phyloP scores from a whole-genome alignment of 139 green algal genomes.

The Trebouxia sp. region DNA sequence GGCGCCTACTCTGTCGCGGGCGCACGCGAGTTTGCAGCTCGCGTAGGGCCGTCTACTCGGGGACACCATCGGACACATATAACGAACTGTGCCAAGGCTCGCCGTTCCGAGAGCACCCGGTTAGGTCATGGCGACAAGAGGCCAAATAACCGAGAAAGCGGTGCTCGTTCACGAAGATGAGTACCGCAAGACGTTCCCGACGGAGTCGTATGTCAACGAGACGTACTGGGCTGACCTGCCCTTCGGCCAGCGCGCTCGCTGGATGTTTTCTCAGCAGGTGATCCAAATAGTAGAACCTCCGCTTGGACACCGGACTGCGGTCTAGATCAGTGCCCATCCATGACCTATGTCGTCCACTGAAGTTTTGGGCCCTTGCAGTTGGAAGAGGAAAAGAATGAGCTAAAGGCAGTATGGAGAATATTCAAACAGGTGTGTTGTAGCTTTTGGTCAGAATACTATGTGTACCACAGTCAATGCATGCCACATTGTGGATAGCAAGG shows the following conservation, averaged over 20 bases:
- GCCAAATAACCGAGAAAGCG: constrained; percentile 6
- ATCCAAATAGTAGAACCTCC: neutral
- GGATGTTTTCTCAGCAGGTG: neutral
- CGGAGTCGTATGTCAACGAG: neutral
- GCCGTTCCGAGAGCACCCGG: no score
- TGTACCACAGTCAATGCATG: no score
- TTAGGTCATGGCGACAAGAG: neutral
- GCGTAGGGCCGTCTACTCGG: neutral
- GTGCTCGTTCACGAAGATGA: neutral
- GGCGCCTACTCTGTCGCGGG: neutral
- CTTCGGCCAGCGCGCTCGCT: neutral
- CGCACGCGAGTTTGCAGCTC: neutral
- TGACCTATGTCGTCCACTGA: neutral
- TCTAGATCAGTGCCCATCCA: neutral
- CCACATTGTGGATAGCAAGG: no score
- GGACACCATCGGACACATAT: neutral
- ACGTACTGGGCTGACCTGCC: constrained; percentile 9
- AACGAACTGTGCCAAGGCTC: no score
- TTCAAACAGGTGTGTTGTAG: constrained; percentile 12
- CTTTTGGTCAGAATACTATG: neutral
- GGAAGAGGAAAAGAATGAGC: neutral
- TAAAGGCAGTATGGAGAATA: neutral
- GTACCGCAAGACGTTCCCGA: neutral
- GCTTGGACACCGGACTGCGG: neutral
- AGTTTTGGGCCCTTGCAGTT: neutral